phyloP scores from a whole-genome alignment of 306 rosid genomes.

The Begonia fuchsioides region DNA sequence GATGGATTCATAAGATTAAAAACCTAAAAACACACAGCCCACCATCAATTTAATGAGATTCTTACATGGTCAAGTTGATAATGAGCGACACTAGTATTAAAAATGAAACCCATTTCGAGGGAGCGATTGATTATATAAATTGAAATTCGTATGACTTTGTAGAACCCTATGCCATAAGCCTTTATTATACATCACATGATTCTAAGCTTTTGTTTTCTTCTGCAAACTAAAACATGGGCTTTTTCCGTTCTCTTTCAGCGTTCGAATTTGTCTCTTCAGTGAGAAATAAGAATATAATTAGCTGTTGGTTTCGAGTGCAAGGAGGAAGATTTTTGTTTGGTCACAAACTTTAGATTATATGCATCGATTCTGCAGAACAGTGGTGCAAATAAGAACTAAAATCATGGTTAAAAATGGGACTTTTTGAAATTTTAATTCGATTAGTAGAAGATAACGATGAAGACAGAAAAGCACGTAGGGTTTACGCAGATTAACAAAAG shows the following conservation, averaged over 20 bases:
- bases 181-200: slow-evolving; percentile 57
- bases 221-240: slow-evolving; percentile 33
- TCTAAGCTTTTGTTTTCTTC: slow-evolving; percentile 24
- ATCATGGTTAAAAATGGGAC: too few relatives aligned
- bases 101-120: slow-evolving; percentile 29
- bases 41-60: slow-evolving; percentile 36
- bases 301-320: too few relatives aligned
- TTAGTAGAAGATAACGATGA: too few relatives aligned
- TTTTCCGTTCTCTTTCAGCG: slow-evolving; percentile 5
- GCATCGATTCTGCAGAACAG: too few relatives aligned
- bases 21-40: slow-evolving; percentile 2
- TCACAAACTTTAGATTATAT: too few relatives aligned
- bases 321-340: too few relatives aligned
- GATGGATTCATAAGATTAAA: too few relatives aligned
- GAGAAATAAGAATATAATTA: neutral
- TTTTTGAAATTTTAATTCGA: too few relatives aligned
- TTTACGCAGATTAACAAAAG: too few relatives aligned
- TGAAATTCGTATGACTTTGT: slow-evolving; percentile 8
- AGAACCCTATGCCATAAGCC: slow-evolving; percentile 27
- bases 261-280: too few relatives aligned
- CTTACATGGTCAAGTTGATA: slow-evolving; percentile 37
- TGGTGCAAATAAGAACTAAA: too few relatives aligned
- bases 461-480: too few relatives aligned
- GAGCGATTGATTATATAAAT: slow-evolving; percentile 11
- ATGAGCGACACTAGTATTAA: slow-evolving; percentile 21